Base-by-base conservation (phyloP, 331 rosid genomes). In the Phaseolus coccineus region DNA sequence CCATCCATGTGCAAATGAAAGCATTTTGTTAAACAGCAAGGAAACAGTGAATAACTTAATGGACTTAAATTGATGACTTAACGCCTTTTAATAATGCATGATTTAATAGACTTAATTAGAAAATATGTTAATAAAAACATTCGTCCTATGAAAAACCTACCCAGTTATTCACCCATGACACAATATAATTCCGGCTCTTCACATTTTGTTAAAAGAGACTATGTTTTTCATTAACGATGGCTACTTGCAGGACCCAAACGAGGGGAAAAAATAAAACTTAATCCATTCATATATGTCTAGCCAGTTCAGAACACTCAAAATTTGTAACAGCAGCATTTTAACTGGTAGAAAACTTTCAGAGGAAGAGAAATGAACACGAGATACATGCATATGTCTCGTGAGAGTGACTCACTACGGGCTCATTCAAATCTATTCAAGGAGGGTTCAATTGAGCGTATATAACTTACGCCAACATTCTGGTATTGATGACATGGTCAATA, bases 121-220 rank as follows among this genome's bases (percentile, higher is more conserved):
- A 73, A 50, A 78, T 11, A 3, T 30, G 51, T 15, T 4, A 66
- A 64, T 55, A 46, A 46, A 72, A 62, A 39, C 24, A 33, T 6
- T 44, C 76, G 76, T 62, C 78, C 69, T 53, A 44, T 46, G 44
- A 22, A 73, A 67, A 78, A 40, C 58, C 69, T 33, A 33, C 66
- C 50, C 44, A 65, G 27, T 28, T 72, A 75, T 84, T 79, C 57
- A 69, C 52, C 64, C 53, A 40, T 53, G 73, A 47, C 42, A 67
- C 47, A 71, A 74, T 48, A 74, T 52, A 37, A 55, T 55, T 71
- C 55, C 69, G 30, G 79, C 62, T 65, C 46, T 59, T n/a, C 5
- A 8, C 40, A 24, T 46, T 50, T 50, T 33, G 71, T 74, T 47
- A 57, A 44, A 33, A 59, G 39, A 55, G 51, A 55, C 42, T 46